Conservation (phyloP, 1,284 basidiomycete genomes). For the Hymenochaete sp. region DNA sequence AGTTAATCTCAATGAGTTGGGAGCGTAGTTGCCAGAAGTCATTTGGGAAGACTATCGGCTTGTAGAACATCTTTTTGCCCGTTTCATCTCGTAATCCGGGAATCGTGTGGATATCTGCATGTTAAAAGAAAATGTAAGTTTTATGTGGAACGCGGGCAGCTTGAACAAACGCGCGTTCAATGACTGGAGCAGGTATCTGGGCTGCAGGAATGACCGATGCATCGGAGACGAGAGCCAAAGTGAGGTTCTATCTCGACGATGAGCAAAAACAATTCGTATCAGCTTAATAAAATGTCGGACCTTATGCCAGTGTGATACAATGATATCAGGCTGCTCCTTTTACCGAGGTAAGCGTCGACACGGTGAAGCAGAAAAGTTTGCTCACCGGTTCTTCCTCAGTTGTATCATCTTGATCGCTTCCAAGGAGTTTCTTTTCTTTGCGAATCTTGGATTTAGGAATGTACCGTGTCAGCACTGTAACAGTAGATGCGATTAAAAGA, state of each 20-base stretch:
- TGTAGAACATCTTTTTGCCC: constrained; percentile 62
- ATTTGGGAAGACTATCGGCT: constrained; percentile 86
- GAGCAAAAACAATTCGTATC: neutral
- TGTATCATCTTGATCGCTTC: constrained; percentile 32
- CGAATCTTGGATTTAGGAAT: constrained; percentile 62
- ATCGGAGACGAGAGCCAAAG: constrained; percentile 80
- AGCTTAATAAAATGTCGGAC: constrained; percentile 29
- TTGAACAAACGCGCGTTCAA: constrained; percentile 43
- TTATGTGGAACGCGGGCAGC: neutral
- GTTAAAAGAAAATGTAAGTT: constrained; percentile 11
- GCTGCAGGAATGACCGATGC: constrained; percentile 44
- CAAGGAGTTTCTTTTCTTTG: constrained; percentile 79
- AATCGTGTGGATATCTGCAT: constrained; percentile 51
- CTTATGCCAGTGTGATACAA: constrained; percentile 79
- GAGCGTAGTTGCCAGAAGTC: constrained; percentile 90
- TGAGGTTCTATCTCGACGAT: constrained; percentile 57
- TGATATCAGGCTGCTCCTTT: constrained; percentile 38
- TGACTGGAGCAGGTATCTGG: constrained; percentile 55
- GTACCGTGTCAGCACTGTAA: constrained; percentile 77
- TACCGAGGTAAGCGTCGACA: neutral
- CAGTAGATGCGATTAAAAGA: constrained; percentile 13
- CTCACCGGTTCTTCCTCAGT: constrained; percentile 36
- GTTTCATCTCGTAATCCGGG: constrained; percentile 50
- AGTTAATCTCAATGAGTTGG: constrained; percentile 73
- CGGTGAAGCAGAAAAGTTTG: constrained; percentile 15